Conservation (phyloP, 768 basidiomycete genomes). For the Cyclocybe aegerita region DNA sequence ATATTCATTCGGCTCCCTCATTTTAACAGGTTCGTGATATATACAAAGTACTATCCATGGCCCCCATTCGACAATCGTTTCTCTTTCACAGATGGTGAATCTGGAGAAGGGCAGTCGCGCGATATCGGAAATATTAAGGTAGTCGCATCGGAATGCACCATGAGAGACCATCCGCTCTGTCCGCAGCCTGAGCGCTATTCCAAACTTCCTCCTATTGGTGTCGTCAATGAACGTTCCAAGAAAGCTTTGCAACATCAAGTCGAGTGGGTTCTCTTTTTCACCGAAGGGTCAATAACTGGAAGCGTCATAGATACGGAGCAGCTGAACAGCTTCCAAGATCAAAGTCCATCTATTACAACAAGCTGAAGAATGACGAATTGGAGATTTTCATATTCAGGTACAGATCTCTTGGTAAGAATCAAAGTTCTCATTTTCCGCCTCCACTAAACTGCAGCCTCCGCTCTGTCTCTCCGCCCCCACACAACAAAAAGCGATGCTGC, state of each 20-base stretch:
- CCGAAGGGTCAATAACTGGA: too few relatives aligned
- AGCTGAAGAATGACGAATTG: neutral
- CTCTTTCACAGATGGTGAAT: neutral
- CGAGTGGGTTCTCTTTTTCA: neutral
- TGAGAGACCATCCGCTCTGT: neutral
- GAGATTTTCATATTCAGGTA: constrained; percentile 4
- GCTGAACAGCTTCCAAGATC: too few relatives aligned
- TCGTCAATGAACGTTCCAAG: constrained; percentile 3
- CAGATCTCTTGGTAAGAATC: constrained; percentile 1
- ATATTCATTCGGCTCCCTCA: too few relatives aligned
- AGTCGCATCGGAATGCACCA: neutral
- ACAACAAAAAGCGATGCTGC: constrained; percentile 3
- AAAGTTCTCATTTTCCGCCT: too few relatives aligned
- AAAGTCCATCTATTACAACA: neutral
- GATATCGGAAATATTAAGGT: constrained; percentile 5
- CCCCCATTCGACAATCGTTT: neutral
- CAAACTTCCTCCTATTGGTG: neutral
- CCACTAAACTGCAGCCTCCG: neutral
- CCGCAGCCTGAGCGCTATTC: neutral
- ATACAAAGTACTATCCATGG: neutral
- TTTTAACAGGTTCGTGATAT: too few relatives aligned
- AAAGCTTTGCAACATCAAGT: constrained; percentile 2
- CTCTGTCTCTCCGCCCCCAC: neutral
- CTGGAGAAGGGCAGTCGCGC: neutral
- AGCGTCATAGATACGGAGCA: too few relatives aligned